These are phyloP conservation scores for Pyrus hybrid DNA, from an alignment of 331 rosid genomes.

Conservation along the genomic window DNA sequence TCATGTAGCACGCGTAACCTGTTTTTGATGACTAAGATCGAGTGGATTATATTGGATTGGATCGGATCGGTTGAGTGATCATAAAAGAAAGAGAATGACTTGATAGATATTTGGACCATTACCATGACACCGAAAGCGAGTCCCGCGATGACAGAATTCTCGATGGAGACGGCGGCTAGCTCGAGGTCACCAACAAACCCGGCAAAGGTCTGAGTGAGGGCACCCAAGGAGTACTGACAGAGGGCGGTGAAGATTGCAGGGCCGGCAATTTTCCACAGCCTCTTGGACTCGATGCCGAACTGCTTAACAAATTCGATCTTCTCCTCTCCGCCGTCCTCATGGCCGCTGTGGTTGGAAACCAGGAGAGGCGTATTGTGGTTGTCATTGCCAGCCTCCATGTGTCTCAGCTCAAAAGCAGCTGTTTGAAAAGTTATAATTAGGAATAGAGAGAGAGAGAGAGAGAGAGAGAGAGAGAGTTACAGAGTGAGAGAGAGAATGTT, in stretches of 20 bases:
- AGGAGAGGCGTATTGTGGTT: constrained; percentile 21
- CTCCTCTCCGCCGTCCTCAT: constrained; percentile 17
- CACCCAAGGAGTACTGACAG: constrained; percentile 54
- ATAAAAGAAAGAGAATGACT: background rate
- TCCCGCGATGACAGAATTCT: constrained; percentile 56
- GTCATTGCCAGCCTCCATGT: constrained; percentile 4
- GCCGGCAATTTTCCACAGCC: constrained; percentile 51
- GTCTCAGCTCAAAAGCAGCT: background rate
- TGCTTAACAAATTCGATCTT: background rate
- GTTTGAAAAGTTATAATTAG: background rate
- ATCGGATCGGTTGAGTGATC: background rate
- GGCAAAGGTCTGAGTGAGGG: constrained; percentile 50
- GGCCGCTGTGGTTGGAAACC: background rate
- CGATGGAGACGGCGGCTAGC: constrained; percentile 70
- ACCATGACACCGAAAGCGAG: constrained; percentile 70
- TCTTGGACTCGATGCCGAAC: constrained; percentile 37
- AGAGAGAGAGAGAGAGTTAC: no score
- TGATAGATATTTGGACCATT: background rate
- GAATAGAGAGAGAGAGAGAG: no score
- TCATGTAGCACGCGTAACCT: no score
- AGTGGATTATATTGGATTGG: background rate
- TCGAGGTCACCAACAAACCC: constrained; percentile 45
- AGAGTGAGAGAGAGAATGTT: no score
- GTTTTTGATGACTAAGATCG: no score
- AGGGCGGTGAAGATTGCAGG: constrained; percentile 48